A percentile compares a stretch with the other conserved stretches of the same genome.
These are phyloP conservation scores for Neurospora discreta DNA, from an alignment of 495 filamentous ascomycete species.

Conservation along the genomic window DNA sequence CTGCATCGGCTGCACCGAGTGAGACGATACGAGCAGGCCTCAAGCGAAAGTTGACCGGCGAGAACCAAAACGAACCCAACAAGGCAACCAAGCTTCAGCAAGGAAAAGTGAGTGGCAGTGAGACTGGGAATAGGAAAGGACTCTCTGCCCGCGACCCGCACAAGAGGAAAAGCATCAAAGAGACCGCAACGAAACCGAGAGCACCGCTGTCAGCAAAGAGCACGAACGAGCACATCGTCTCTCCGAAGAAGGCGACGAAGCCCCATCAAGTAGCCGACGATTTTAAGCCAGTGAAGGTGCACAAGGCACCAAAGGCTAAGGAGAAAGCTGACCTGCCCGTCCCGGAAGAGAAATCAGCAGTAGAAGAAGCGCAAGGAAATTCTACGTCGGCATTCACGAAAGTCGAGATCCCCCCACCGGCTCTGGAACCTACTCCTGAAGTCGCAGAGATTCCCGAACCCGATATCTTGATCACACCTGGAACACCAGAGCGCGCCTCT, in stretches of 20 bases:
- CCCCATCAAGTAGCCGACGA: slow-evolving; percentile 9
- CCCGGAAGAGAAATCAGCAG: slow-evolving; percentile 8
- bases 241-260: slow-evolving; percentile 29
- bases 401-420: slow-evolving; percentile 17
- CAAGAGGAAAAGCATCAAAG: slow-evolving; percentile 23
- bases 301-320: slow-evolving; percentile 6
- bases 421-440: slow-evolving; percentile 4
- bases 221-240: slow-evolving; percentile 34
- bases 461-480: slow-evolving; percentile 18
- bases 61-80: slow-evolving; percentile 10
- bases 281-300: slow-evolving; percentile 5
- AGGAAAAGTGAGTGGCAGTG: slow-evolving; percentile 22
- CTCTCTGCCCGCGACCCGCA: slow-evolving; percentile 4
- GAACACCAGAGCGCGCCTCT: slow-evolving; percentile 20
- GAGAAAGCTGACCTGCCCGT: neutral
- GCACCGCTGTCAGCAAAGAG: slow-evolving; percentile 34
- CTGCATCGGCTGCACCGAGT: neutral
- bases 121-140: slow-evolving; percentile 2
- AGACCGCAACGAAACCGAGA: slow-evolving; percentile 17
- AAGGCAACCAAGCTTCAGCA: slow-evolving; percentile 1
- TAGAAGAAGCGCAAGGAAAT: neutral
- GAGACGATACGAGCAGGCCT: slow-evolving; percentile 14
- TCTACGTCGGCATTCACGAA: slow-evolving; percentile 1
- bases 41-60: slow-evolving; percentile 26
- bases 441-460: slow-evolving; percentile 21